Evolutionary conservation across 2,329 filamentous ascomycete genomes (phyloP).

Genomic region (Botrytis cinerea): DNA sequence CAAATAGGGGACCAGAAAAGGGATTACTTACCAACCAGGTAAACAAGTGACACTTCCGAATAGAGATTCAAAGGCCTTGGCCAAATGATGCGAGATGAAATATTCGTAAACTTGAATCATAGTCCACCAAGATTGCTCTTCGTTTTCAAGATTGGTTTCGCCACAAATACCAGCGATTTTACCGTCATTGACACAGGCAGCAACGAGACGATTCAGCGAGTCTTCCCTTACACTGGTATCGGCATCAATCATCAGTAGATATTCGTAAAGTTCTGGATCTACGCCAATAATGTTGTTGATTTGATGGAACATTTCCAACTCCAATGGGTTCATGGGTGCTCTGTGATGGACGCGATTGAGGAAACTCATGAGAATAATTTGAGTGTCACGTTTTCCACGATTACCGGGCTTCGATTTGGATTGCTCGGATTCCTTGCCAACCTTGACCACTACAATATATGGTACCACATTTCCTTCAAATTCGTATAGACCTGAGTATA

Average conservation of each 20-base stretch:
- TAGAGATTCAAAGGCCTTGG: slow-evolving; percentile 96
- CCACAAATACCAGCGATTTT: slow-evolving; percentile 98
- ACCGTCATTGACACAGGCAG: slow-evolving; percentile 87
- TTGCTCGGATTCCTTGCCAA: slow-evolving; percentile 95
- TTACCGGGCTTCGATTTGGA: slow-evolving; percentile 91
- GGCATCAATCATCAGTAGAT: slow-evolving; percentile 94
- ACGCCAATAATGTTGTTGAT: slow-evolving; percentile 99
- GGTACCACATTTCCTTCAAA: slow-evolving; percentile 97
- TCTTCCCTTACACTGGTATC: slow-evolving; percentile 94
- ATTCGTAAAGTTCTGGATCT: slow-evolving; percentile 95
- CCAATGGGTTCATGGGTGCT: slow-evolving; percentile 89
- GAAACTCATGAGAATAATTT: slow-evolving; percentile 95
- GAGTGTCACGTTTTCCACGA: slow-evolving; percentile 96
- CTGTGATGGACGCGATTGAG: slow-evolving; percentile 96
- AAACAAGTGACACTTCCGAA: slow-evolving; percentile 98
- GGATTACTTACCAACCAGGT: slow-evolving; percentile 83
- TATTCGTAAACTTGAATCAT: slow-evolving; percentile 99
- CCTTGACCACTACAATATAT: slow-evolving; percentile 93
- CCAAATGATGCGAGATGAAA: slow-evolving; percentile 95
- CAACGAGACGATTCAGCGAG: slow-evolving; percentile 87
- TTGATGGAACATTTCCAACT: slow-evolving; percentile 98
- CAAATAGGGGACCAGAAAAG: neutral
- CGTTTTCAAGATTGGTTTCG: slow-evolving; percentile 94
- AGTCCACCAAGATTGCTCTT: slow-evolving; percentile 94
- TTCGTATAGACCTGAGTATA: slow-evolving; percentile 97